Evolutionary conservation across 2,329 filamentous ascomycete genomes (phyloP), one percentile per base, ranked within the genome.

Genomic region (Lithohypha guttulata): DNA sequence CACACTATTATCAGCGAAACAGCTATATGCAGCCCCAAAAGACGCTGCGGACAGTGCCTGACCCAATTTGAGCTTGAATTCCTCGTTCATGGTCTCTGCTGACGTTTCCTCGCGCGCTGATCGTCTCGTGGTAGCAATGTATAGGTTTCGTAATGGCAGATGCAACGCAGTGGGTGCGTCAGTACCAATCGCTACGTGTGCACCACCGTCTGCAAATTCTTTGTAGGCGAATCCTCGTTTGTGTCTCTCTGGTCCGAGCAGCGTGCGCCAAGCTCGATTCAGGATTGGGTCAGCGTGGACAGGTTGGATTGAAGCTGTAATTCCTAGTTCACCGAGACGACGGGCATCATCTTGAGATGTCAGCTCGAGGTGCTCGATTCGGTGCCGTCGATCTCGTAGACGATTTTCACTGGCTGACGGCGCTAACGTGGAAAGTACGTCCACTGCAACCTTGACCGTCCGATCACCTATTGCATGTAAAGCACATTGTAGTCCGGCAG

Each of bases 281-380:
- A 70, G 63, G 1, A 60, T 56, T 1, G 68, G 68, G 33, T 62
- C 60, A 1, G 57, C 55, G 39, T 62, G 60, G 1, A 62, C 60
- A 1, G 59, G 55, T 33, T 62, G 60, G 3, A 62, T 51, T 0
- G 59, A 62, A 2, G 60, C 60, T 0, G 59, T 62, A 47, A 70
- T 68, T 2, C 66, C 66, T 2, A 67, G 54, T 31, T 61, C 44
- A 1, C 64, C 64, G 3, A 71, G 55, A n/a, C 66, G 52, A 33
- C 55, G 59, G 2, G 66, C 67, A 44, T 70, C 67, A 43, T 63
- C 60, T 1, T 64, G 63, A 0, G 63, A 58, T 0, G 64, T 65
- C 41, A 71, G 53, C 44, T 71, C 68, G 8, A 71, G 56, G 52
- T 71, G 68, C 49, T 71, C 68, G 43, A 71, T 69, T 32, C 68